Evolutionary conservation across 83 land plant species (phyloP).

Genomic region (Picea abies): DNA sequence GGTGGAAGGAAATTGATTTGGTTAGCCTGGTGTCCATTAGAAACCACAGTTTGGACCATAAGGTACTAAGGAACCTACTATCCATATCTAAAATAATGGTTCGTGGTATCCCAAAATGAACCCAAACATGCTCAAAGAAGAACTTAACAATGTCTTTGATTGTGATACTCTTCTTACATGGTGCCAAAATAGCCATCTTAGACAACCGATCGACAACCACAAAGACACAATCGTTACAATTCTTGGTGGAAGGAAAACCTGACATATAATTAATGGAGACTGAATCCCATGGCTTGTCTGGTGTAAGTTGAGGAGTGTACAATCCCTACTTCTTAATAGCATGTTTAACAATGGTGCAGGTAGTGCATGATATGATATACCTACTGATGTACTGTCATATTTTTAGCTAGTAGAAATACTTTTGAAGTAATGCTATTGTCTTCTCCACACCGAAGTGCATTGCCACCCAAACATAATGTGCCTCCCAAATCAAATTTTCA

Average conservation of each 20-base stretch:
- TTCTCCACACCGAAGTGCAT: neutral
- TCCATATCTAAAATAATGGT: too few species aligned
- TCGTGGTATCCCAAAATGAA: too few species aligned
- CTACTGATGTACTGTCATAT: neutral
- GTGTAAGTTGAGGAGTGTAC: neutral
- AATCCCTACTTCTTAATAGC: neutral
- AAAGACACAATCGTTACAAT: neutral
- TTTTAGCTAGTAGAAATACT: neutral
- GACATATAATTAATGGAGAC: neutral
- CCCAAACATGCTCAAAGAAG: neutral
- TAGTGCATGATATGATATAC: neutral
- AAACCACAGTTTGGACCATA: too few species aligned
- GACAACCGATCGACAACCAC: neutral
- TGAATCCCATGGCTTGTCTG: neutral
- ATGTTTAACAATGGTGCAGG: neutral
- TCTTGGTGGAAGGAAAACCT: neutral
- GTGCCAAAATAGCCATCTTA: neutral
- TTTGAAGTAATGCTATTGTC: neutral
- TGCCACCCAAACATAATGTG: neutral
- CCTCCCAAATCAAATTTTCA: neutral
- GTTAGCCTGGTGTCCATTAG: too few species aligned
- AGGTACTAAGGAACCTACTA: too few species aligned
- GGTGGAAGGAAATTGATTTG: too few species aligned
- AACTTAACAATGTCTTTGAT: neutral
- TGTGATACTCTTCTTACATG: neutral